These are phyloP conservation scores for Ogataea kodamae DNA, from an alignment of 805 yeast genomes.

Conservation along the genomic window DNA sequence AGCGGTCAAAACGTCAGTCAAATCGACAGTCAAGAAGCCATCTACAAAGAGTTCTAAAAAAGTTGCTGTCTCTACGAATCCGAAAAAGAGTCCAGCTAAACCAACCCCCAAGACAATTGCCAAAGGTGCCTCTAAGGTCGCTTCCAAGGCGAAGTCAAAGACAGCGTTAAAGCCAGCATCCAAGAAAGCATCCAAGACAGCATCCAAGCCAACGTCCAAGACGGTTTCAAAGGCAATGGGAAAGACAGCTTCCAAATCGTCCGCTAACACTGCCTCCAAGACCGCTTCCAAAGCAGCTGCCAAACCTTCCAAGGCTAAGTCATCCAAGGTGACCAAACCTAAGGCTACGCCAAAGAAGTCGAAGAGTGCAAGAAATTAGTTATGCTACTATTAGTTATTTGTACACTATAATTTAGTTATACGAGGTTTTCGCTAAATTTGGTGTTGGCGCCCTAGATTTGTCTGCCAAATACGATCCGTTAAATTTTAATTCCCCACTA, in stretches of 20 bases:
- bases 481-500: no score
- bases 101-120: slow-evolving; percentile 31
- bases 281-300: slow-evolving; percentile 3
- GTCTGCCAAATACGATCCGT: no score
- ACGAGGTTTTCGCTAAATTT: no score
- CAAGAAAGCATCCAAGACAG: slow-evolving; percentile 23
- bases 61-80: no score
- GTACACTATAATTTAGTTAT: no score
- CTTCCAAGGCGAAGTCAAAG: slow-evolving; percentile 24
- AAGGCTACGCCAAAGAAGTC: no score
- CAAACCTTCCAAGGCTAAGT: slow-evolving; percentile 21
- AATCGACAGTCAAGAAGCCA: slow-evolving; percentile 27
- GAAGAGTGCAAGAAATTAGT: no score
- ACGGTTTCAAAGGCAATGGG: slow-evolving; percentile 9
- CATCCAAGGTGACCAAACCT: slow-evolving; percentile 25
- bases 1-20: slow-evolving; percentile 25
- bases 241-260: slow-evolving; percentile 23
- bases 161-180: slow-evolving; percentile 21
- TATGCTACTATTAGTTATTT: no score
- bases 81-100: slow-evolving; percentile 17
- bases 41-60: slow-evolving; percentile 21
- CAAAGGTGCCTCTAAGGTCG: slow-evolving; percentile 31
- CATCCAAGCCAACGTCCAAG: slow-evolving; percentile 26
- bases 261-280: slow-evolving; percentile 23
- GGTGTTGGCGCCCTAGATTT: no score